Evolutionary conservation across 2,329 filamentous ascomycete species (phyloP), one percentile per base, ranked within the genome.

Genomic region (Scedosporium boydii): DNA sequence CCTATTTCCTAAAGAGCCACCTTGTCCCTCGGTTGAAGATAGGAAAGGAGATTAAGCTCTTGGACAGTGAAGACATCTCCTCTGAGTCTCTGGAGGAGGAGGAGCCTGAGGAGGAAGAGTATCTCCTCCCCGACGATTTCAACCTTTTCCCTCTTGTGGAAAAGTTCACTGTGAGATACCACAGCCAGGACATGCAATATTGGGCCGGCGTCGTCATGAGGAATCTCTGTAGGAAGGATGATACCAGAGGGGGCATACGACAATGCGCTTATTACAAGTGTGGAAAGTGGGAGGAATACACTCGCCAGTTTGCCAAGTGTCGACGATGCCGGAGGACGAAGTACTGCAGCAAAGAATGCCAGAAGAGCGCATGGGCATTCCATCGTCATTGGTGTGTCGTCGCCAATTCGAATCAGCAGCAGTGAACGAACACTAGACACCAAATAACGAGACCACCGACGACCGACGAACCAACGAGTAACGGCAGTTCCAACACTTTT

Each of bases 191-290:
- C 72, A 99, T 99, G 95, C 93, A 97, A 74, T 99, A 99, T 78
- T 99, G 95, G 95, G 95, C 95, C 18, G 95, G 93, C 65, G 95
- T 99, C 16, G 95, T 99, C 56, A 99, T 99, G 95, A 86, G 95
- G 66, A 99, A 99, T 72, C 84, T 99, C 59, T 99, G 95, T 80
- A 90, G 95, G 66, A 99, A 99, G 77, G 95, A 99, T 73, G 95
- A 99, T 72, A 91, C 89, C 10, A 85, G 91, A 58, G 95, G 95
- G 51, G 95, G 95, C 64, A 98, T 99, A 68, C 84, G 95, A 63
- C 95, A 99, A 73, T 99, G 95, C 74, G 95, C 95, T 61, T 97
- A 97, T 78, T 99, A 96, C 78, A 87, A 96, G 75, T 99, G 95
- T 74, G 93, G 93, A 64, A 97, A 96, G 73, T 99, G 95, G 95